phyloP scores from a whole-genome alignment of 805 yeast species.

The Nakazawaea populi region DNA sequence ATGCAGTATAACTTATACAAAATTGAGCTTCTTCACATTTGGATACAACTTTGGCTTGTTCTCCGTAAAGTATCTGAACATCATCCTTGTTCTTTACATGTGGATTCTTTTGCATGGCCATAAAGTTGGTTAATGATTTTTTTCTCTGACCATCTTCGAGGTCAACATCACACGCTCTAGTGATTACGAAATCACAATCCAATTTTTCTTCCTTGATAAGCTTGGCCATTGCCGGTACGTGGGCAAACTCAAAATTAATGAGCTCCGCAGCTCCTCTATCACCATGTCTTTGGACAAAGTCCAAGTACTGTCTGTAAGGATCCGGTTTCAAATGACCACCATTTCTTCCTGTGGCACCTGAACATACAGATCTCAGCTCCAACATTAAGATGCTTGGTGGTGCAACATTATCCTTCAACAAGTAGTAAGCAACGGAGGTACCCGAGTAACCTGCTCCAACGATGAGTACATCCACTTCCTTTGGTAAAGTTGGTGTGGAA shows the following conservation, averaged over 20 bases:
- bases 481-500: conserved; percentile 26
- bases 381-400: conserved; percentile 20
- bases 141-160: conserved; percentile 12
- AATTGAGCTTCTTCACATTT: conserved; percentile 24
- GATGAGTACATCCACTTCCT: conserved; percentile 31
- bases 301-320: conserved; percentile 12
- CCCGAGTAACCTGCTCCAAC: conserved; percentile 45
- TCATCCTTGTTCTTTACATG: conserved; percentile 23
- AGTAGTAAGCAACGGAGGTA: conserved; percentile 31
- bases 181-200: conserved; percentile 26
- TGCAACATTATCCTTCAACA: conserved; percentile 18
- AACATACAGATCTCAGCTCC: conserved; percentile 35
- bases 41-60: conserved; percentile 21
- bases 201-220: conserved; percentile 20
- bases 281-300: conserved; percentile 11
- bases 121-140: conserved; percentile 15
- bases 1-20: conserved; percentile 33
- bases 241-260: conserved; percentile 28
- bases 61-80: conserved; percentile 26
- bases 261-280: conserved; percentile 23
- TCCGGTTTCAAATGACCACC: conserved; percentile 41
- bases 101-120: conserved; percentile 21
- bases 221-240: conserved; percentile 22
- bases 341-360: conserved; percentile 39
- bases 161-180: conserved; percentile 25